phyloP scores from a whole-genome alignment of 1,284 basidiomycete species.

The Rhizoctonia solani region DNA sequence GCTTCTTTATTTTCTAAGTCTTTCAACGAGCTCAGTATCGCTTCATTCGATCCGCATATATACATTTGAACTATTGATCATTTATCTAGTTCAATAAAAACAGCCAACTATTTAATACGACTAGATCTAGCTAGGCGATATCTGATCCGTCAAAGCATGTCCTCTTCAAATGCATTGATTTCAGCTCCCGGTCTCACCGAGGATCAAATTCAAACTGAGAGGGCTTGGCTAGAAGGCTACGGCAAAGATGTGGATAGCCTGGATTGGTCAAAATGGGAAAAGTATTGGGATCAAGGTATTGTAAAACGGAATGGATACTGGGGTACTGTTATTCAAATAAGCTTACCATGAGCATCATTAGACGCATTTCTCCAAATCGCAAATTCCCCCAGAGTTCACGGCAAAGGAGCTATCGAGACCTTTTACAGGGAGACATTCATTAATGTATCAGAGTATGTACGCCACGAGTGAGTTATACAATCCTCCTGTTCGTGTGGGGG shows the following conservation, averaged over 20 bases:
- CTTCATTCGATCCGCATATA: too few species aligned
- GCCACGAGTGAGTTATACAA: slow-evolving; percentile 9
- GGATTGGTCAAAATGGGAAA: slow-evolving; percentile 19
- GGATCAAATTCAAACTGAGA: not conserved
- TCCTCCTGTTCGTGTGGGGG: too few species aligned
- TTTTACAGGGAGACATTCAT: not conserved
- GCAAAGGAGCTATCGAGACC: slow-evolving; percentile 3
- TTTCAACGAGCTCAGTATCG: too few species aligned
- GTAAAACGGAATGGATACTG: not conserved
- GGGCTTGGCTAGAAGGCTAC: slow-evolving; percentile 10
- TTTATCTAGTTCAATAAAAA: too few species aligned
- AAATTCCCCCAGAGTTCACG: not conserved
- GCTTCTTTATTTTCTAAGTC: too few species aligned
- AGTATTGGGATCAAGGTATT: slow-evolving; percentile 15
- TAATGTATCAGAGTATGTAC: not conserved
- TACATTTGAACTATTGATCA: too few species aligned
- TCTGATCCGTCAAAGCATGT: too few species aligned
- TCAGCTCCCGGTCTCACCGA: slow-evolving; percentile 7
- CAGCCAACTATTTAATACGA: too few species aligned
- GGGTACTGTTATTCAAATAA: too few species aligned
- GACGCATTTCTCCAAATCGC: slow-evolving; percentile 15
- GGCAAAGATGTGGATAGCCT: slow-evolving; percentile 1
- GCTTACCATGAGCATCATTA: too few species aligned
- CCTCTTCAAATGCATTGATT: not conserved
- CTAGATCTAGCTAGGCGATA: too few species aligned